Evolutionary conservation across 768 basidiomycete genomes (phyloP).

Genomic region (Lepiota brunneoincarnata): DNA sequence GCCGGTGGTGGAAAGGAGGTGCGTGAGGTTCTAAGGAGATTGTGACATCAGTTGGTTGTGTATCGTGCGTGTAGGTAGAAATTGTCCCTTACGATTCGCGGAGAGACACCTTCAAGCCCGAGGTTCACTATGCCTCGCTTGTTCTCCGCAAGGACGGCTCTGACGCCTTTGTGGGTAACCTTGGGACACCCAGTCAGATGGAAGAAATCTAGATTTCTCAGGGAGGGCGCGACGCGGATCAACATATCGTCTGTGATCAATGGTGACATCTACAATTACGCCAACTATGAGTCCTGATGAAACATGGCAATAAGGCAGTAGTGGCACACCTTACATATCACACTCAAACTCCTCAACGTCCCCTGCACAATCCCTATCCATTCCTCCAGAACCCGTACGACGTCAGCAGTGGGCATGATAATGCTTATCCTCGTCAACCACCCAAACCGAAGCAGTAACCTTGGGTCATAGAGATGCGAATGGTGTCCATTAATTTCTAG

Average conservation of each 20-base stretch:
- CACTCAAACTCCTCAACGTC: conserved; percentile 53
- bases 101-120: conserved; percentile 61
- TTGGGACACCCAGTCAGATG: conserved; percentile 66
- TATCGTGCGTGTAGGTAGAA: neutral
- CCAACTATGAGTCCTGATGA: neutral
- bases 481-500: conserved; percentile 73
- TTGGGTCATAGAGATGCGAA: conserved; percentile 53
- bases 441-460: conserved; percentile 47
- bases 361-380: conserved; percentile 49
- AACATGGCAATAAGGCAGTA: neutral
- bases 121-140: conserved; percentile 47
- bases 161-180: conserved; percentile 61
- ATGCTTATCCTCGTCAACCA: conserved; percentile 55
- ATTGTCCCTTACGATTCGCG: conserved; percentile 46
- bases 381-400: conserved; percentile 44
- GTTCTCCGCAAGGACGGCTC: conserved; percentile 45
- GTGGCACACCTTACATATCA: conserved; percentile 65
- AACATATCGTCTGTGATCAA: conserved; percentile 59
- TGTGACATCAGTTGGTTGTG: neutral
- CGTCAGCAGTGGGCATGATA: conserved; percentile 68
- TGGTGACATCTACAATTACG: conserved; percentile 43
- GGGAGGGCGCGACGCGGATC: conserved; percentile 43
- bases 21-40: conserved; percentile 49
- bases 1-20: conserved; percentile 25
- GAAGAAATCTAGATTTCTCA: conserved; percentile 53